Base-by-base conservation (phyloP, 768 basidiomycete genomes). In the Lentinula edodes region DNA sequence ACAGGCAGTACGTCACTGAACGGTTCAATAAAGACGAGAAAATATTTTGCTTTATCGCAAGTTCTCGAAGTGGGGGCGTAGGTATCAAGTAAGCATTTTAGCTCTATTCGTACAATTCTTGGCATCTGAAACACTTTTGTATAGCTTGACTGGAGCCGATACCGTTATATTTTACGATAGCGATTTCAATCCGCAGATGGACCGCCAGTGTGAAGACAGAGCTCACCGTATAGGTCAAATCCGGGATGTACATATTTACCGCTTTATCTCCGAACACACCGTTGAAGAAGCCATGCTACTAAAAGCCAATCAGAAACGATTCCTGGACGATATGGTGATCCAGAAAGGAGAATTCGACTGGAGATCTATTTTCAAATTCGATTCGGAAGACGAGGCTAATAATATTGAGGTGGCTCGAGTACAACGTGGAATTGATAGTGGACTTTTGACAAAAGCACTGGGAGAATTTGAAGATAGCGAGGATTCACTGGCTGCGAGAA, bases 171-270 rank as follows among this genome's bases (percentile, higher is more conserved):
- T 99, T 73, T 98, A 96, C 69, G 96, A 98, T 70, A 93, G 92
- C 63, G 95, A 97, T 72, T 97, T 96, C 79, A 94, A 93, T 67
- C 95, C 95, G 0, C 95, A 97, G 71, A 97, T 96, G 91, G 96
- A 99, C 72, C 80, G 90, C 50, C 96, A 99, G 70, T 98, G 97
- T 67, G 93, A 95, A 74, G 96, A 98, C 73, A 82, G 95, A 52
- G 96, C 95, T 0, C 96, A 99, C 71, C 91, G 96, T n/a, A 98
- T 99, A 64, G 96, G 96, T 8, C 96, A 98, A 72, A 93, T 93
- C 62, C 90, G 92, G 53, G 93, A 95, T 69, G 95, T 98, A 8
- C 93, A 97, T 71, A 95, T 98, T 66, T 97, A 96, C 73, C 89
- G 95, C 16, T 93, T 98, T 70, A 87, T 98, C 52, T 92, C 92